These are phyloP conservation scores for Penicillium tannophilum DNA, from an alignment of 495 filamentous ascomycete species.

Conservation along the genomic window DNA sequence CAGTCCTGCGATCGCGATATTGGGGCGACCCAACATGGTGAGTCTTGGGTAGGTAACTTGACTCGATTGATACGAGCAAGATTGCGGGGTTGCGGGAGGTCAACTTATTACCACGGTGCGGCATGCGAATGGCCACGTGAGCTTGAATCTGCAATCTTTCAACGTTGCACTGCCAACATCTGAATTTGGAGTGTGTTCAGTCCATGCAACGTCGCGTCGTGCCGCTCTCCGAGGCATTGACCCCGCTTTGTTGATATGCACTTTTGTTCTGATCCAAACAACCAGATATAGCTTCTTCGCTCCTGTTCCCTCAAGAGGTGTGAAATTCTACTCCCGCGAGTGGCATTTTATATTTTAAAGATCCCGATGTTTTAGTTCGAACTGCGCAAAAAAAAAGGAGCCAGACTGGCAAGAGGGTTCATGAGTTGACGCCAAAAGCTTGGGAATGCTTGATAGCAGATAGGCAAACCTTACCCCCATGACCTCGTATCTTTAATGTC, in stretches of 20 bases:
- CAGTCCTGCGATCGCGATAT: conserved; percentile 57
- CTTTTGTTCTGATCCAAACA: background rate
- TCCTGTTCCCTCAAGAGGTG: too few species aligned
- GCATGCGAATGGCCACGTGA: background rate
- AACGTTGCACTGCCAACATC: background rate
- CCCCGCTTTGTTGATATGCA: conserved; percentile 10
- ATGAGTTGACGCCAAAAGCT: background rate
- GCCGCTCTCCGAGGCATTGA: background rate
- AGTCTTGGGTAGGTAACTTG: background rate
- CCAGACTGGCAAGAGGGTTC: background rate
- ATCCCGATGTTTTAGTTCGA: background rate
- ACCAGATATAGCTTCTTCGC: background rate
- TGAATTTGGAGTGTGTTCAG: background rate
- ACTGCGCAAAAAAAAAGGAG: too few species aligned
- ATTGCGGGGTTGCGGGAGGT: background rate
- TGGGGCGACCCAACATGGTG: conserved; percentile 29
- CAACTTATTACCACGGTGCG: background rate
- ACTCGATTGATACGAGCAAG: background rate
- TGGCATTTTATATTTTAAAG: background rate
- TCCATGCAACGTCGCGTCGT: conserved; percentile 19
- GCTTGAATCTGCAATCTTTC: background rate
- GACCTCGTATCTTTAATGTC: background rate
- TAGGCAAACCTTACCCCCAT: background rate
- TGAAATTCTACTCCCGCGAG: background rate
- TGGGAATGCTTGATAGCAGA: conserved; percentile 1